phyloP scores from a whole-genome alignment of 768 basidiomycete genomes.

The Leccinum arenicola region DNA sequence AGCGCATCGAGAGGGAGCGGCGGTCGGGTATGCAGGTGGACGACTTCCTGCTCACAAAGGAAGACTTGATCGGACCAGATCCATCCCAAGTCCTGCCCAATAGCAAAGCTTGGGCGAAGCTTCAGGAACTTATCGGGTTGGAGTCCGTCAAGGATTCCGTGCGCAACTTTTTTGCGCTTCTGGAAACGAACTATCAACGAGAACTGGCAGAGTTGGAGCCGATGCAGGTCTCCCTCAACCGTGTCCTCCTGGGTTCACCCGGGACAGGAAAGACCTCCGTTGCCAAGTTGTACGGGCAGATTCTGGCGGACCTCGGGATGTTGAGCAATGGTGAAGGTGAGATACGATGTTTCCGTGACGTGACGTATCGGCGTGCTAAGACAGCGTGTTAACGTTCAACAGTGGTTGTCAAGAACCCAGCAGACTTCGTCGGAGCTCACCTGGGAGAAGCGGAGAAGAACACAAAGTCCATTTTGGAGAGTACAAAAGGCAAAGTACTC shows the following conservation, averaged over 20 bases:
- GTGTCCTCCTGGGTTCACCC: constrained; percentile 65
- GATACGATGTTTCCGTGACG: not conserved
- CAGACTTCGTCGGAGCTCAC: constrained; percentile 60
- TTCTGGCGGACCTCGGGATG: constrained; percentile 58
- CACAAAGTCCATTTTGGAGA: constrained; percentile 62
- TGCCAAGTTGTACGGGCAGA: constrained; percentile 62
- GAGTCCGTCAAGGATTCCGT: constrained; percentile 56
- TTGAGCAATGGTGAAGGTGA: constrained; percentile 74
- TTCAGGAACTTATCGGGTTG: constrained; percentile 56
- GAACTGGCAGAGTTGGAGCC: constrained; percentile 57
- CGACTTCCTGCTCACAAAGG: constrained; percentile 49
- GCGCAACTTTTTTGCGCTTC: constrained; percentile 42
- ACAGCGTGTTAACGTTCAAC: not conserved
- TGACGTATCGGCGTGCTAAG: not conserved
- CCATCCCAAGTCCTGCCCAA: constrained; percentile 47
- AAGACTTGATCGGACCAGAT: constrained; percentile 67
- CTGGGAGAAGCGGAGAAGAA: constrained; percentile 62
- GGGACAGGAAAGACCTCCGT: constrained; percentile 76
- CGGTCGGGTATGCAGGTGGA: constrained; percentile 39
- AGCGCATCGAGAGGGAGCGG: constrained; percentile 43
- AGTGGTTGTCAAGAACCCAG: constrained; percentile 69
- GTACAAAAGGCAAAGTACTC: constrained; percentile 60
- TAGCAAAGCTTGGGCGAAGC: constrained; percentile 50
- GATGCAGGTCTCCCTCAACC: constrained; percentile 54
- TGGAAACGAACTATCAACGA: constrained; percentile 56